phyloP scores from a whole-genome alignment of 2,329 filamentous ascomycete genomes.

The Cladosporium halotolerans region DNA sequence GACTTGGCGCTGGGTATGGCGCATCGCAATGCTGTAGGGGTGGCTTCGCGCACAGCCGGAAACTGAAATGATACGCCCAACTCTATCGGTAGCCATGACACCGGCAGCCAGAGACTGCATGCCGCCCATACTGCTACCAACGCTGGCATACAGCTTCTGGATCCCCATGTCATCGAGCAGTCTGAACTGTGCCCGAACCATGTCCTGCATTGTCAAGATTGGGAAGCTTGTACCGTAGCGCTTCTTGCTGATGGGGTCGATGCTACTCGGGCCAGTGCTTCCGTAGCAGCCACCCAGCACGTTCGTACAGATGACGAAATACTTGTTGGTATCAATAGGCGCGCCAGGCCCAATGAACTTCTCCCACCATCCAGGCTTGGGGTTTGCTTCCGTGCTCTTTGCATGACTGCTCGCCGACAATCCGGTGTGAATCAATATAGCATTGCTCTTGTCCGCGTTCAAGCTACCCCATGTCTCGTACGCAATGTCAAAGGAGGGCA shows the following conservation, averaged over 20 bases:
- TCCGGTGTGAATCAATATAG: constrained; percentile 86
- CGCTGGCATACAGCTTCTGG: constrained; percentile 75
- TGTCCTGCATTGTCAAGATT: constrained; percentile 91
- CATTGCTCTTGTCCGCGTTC: constrained; percentile 77
- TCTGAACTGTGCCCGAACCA: constrained; percentile 92
- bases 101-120: constrained; percentile 94
- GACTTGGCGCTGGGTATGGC: constrained; percentile 93
- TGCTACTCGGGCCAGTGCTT: constrained; percentile 80
- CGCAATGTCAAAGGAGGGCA: constrained; percentile 81
- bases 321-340: constrained; percentile 83
- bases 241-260: constrained; percentile 82
- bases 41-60: constrained; percentile 91
- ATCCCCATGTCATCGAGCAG: constrained; percentile 76
- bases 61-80: constrained; percentile 78
- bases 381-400: constrained; percentile 79
- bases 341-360: constrained; percentile 88
- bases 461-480: constrained; percentile 88
- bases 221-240: constrained; percentile 92
- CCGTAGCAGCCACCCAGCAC: constrained; percentile 94
- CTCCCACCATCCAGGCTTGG: constrained; percentile 96
- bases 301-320: constrained; percentile 93
- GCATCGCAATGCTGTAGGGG: constrained; percentile 97
- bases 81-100: constrained; percentile 72
- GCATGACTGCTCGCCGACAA: constrained; percentile 96
- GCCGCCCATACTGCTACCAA: constrained; percentile 95